Conservation (phyloP, 768 basidiomycete species). For the Pisolithus microcarpus region DNA sequence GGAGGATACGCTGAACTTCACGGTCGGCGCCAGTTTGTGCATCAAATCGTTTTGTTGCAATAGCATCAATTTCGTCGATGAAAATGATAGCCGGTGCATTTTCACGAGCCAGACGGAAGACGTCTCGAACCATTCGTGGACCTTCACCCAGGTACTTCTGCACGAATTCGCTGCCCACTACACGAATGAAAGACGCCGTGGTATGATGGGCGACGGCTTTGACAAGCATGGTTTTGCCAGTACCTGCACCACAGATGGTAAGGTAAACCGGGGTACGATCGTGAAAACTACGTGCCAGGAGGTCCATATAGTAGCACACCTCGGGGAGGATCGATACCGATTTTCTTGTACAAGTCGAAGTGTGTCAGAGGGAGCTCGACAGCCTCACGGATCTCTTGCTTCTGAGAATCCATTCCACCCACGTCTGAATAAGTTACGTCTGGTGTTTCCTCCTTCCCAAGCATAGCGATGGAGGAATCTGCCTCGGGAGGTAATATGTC, state of each 20-base stretch:
- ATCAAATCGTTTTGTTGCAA: slow-evolving; percentile 99
- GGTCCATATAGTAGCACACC: slow-evolving; percentile 97
- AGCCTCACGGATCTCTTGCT: slow-evolving; percentile 98
- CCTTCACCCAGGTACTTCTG: slow-evolving; percentile 99
- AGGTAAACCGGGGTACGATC: background rate
- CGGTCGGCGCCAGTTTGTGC: slow-evolving; percentile 98
- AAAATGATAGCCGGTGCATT: slow-evolving; percentile 98
- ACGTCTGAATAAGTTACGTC: slow-evolving; percentile 92
- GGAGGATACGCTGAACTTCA: slow-evolving; percentile 96
- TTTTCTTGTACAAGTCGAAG: slow-evolving; percentile 98
- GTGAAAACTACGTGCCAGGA: slow-evolving; percentile 53
- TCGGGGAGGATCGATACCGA: slow-evolving; percentile 97
- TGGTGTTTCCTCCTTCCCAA: slow-evolving; percentile 90
- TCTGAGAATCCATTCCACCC: slow-evolving; percentile 95
- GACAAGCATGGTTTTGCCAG: slow-evolving; percentile 99
- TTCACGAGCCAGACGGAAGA: slow-evolving; percentile 95
- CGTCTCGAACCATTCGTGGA: slow-evolving; percentile 98
- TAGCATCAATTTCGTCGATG: slow-evolving; percentile 98
- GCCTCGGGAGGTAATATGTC: slow-evolving; percentile 98
- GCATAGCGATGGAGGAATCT: slow-evolving; percentile 93
- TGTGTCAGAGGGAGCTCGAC: slow-evolving; percentile 96
- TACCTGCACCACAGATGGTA: slow-evolving; percentile 48
- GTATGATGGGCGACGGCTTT: slow-evolving; percentile 99
- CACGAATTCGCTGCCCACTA: slow-evolving; percentile 97
- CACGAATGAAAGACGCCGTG: slow-evolving; percentile 94